phyloP scores from a whole-genome alignment of 2,329 filamentous ascomycete genomes.

The Epichloe gansuensis region DNA sequence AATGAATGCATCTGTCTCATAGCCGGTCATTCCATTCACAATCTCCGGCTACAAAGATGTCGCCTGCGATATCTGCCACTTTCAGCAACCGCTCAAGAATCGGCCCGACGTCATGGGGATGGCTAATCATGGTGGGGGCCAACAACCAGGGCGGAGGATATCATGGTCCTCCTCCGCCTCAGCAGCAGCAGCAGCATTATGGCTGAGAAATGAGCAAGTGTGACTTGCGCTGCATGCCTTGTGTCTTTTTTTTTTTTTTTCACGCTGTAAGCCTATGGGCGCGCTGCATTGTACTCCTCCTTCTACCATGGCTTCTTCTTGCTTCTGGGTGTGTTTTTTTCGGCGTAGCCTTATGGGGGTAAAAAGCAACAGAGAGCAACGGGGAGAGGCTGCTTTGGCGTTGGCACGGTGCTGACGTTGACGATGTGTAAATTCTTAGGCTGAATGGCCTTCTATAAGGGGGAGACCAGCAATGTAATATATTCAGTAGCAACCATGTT shows the following conservation, averaged over 20 bases:
- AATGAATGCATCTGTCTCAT: background rate
- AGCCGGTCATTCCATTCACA: conserved; percentile 62
- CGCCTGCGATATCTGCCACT: conserved; percentile 64
- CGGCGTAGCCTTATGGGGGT: too few relatives aligned
- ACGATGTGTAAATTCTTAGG: too few relatives aligned
- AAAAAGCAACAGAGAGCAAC: too few relatives aligned
- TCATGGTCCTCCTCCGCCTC: conserved; percentile 15
- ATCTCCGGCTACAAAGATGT: conserved; percentile 57
- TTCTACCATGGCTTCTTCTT: background rate
- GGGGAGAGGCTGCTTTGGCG: too few relatives aligned
- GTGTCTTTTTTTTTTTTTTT: background rate
- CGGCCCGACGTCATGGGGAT: conserved; percentile 44
- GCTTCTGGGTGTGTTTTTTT: background rate
- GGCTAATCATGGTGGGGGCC: conserved; percentile 23
- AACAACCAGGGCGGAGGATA: conserved; percentile 15
- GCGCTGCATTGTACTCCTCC: background rate
- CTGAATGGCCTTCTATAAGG: too few relatives aligned
- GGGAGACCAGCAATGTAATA: too few relatives aligned
- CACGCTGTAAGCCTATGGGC: too few relatives aligned
- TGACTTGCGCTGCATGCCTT: background rate
- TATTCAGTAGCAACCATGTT: too few relatives aligned
- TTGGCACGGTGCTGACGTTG: too few relatives aligned
- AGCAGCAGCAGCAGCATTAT: conserved; percentile 11
- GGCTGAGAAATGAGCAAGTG: background rate
- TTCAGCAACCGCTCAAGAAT: conserved; percentile 53